phyloP scores from a whole-genome alignment of 768 basidiomycete genomes.

The Trametes cubensis region DNA sequence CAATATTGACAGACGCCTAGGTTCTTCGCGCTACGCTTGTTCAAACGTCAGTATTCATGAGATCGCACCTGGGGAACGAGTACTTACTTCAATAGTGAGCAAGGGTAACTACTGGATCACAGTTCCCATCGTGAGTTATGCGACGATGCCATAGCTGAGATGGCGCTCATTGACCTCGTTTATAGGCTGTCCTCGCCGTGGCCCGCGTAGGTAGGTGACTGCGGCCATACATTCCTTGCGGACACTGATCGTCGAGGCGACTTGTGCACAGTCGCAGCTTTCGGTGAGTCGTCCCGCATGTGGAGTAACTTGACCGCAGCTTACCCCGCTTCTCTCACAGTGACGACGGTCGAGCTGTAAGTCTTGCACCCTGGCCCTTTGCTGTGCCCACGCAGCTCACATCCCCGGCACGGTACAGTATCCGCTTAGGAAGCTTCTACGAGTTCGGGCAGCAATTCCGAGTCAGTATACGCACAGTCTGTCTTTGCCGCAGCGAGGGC shows the following conservation, averaged over 20 bases:
- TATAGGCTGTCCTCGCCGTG: conserved; percentile 16
- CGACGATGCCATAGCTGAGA: neutral
- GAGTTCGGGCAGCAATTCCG: conserved; percentile 25
- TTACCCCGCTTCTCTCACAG: neutral
- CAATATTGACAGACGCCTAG: conserved; percentile 5
- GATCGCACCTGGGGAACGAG: neutral
- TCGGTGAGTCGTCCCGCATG: conserved; percentile 13
- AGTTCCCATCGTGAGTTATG: conserved; percentile 21
- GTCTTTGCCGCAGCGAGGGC: neutral
- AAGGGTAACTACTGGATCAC: conserved; percentile 29
- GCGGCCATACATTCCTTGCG: neutral
- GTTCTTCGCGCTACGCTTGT: conserved; percentile 31
- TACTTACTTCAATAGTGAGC: conserved; percentile 24
- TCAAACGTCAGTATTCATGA: conserved; percentile 22
- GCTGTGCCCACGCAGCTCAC: neutral
- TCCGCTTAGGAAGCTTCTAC: conserved; percentile 25
- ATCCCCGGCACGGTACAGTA: conserved; percentile 6
- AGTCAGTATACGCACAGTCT: conserved; percentile 15
- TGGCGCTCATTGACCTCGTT: neutral
- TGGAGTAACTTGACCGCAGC: neutral
- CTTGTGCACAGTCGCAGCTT: conserved; percentile 14
- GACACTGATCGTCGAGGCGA: neutral
- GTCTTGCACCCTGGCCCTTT: neutral
- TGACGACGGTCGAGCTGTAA: conserved; percentile 23
- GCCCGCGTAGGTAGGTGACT: conserved; percentile 16